These are phyloP conservation scores for Botrytis tulipae DNA, from an alignment of 2,329 filamentous ascomycete genomes.

Conservation along the genomic window DNA sequence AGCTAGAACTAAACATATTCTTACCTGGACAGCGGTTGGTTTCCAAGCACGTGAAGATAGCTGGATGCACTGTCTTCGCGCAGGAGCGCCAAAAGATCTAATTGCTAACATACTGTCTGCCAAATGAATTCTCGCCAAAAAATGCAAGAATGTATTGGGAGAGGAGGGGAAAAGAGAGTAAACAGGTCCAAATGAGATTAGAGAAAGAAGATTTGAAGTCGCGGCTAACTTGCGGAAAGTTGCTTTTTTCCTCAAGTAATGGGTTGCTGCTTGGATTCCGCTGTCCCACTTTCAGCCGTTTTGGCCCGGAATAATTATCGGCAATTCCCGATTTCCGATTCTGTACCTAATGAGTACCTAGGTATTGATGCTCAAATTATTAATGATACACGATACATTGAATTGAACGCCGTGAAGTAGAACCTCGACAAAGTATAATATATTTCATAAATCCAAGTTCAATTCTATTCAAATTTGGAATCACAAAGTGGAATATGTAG, in stretches of 20 bases:
- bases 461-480: not conserved
- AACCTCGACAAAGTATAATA: not conserved
- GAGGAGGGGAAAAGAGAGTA: slow-evolving; percentile 22
- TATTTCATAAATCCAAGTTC: not conserved
- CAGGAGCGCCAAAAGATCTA: slow-evolving; percentile 72
- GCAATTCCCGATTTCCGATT: slow-evolving; percentile 5
- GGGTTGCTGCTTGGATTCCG: slow-evolving; percentile 17
- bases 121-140: slow-evolving; percentile 12
- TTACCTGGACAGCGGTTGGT: slow-evolving; percentile 56
- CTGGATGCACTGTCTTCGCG: slow-evolving; percentile 75
- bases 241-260: slow-evolving; percentile 25
- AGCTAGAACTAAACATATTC: slow-evolving; percentile 30
- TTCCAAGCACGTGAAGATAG: slow-evolving; percentile 58
- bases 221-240: slow-evolving; percentile 23
- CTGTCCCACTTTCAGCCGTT: slow-evolving; percentile 21
- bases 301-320: slow-evolving; percentile 7
- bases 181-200: slow-evolving; percentile 22
- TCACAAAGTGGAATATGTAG: not conserved
- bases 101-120: slow-evolving; percentile 73
- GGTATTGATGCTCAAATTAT: not conserved
- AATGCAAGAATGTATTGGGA: slow-evolving; percentile 2
- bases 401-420: not conserved
- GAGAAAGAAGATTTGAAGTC: slow-evolving; percentile 22
- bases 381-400: not conserved
- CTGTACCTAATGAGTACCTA: not conserved